These are phyloP conservation scores for Aegilops speltoides DNA, from an alignment of 176 grass and related monocot genomes.

Conservation along the genomic window DNA sequence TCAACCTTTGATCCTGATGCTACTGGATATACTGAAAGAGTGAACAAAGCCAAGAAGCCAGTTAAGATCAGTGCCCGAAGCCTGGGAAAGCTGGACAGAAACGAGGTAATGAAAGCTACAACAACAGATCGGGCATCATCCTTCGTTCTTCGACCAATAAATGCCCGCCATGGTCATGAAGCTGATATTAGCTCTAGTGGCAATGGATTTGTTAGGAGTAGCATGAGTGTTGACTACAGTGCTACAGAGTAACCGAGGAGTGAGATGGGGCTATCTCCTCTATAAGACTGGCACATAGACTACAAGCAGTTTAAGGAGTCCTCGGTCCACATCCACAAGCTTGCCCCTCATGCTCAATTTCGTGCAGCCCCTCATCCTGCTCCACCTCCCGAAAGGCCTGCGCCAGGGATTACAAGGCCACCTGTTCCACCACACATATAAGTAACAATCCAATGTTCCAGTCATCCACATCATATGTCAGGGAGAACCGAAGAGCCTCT, in stretches of 20 bases:
- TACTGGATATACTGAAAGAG: conserved; percentile 59
- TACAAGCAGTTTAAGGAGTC: conserved; percentile 58
- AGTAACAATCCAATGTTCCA: conserved; percentile 88
- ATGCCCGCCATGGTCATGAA: no score
- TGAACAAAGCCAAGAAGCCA: conserved; percentile 75
- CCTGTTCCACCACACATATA: conserved; percentile 52
- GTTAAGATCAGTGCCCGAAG: conserved; percentile 96
- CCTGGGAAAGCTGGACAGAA: conserved; percentile 82
- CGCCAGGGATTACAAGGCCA: conserved; percentile 7
- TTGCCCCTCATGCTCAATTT: conserved; percentile 25
- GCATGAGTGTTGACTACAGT: no score
- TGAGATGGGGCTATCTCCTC: no score
- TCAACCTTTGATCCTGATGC: conserved; percentile 90
- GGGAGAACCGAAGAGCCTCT: conserved; percentile 37
- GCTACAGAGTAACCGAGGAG: no score
- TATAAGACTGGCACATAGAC: no score
- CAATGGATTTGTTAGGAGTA: no score
- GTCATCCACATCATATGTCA: conserved; percentile 57
- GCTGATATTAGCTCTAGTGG: no score
- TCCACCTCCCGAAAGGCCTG: conserved; percentile 39
- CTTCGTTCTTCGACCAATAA: no score
- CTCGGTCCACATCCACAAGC: conserved; percentile 58
- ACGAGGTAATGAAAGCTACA: conserved; percentile 82
- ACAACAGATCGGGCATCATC: no score
- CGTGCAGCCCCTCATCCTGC: conserved; percentile 32